phyloP scores from a whole-genome alignment of 768 basidiomycete species.

The Xerocomus potaroensis region DNA sequence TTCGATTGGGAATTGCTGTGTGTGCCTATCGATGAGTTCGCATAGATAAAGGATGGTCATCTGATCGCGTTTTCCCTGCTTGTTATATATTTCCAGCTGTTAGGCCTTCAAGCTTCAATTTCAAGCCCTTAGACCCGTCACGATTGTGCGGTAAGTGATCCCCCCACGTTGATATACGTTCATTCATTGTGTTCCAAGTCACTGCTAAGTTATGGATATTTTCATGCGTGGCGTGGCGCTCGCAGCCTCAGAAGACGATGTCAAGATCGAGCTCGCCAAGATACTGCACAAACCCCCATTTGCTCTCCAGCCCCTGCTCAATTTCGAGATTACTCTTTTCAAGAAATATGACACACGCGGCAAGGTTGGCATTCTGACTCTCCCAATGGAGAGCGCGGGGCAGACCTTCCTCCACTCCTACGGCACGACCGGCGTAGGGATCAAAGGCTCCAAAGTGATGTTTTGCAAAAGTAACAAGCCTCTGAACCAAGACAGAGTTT shows the following conservation, averaged over 20 bases:
- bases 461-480: constrained; percentile 23
- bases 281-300: constrained; percentile 34
- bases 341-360: constrained; percentile 17
- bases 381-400: constrained; percentile 22
- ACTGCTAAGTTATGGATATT: constrained; percentile 29
- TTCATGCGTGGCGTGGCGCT: constrained; percentile 31
- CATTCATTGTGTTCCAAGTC: not conserved
- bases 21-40: constrained; percentile 15
- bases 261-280: constrained; percentile 31
- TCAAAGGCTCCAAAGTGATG: constrained; percentile 22
- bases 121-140: constrained; percentile 4
- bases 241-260: constrained; percentile 28
- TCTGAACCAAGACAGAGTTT: constrained; percentile 22
- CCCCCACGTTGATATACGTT: not conserved
- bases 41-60: not conserved
- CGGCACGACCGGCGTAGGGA: constrained; percentile 19
- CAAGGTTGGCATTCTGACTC: constrained; percentile 29
- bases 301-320: constrained; percentile 21
- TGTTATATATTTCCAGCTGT: not conserved
- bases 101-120: constrained; percentile 17
- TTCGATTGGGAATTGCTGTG: constrained; percentile 5
- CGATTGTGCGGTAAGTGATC: constrained; percentile 19
- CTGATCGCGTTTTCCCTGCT: too few relatives aligned
- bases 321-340: constrained; percentile 34
- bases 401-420: constrained; percentile 26